Conservation (phyloP, 345 rosid species). For the Linum usitatissimum region DNA sequence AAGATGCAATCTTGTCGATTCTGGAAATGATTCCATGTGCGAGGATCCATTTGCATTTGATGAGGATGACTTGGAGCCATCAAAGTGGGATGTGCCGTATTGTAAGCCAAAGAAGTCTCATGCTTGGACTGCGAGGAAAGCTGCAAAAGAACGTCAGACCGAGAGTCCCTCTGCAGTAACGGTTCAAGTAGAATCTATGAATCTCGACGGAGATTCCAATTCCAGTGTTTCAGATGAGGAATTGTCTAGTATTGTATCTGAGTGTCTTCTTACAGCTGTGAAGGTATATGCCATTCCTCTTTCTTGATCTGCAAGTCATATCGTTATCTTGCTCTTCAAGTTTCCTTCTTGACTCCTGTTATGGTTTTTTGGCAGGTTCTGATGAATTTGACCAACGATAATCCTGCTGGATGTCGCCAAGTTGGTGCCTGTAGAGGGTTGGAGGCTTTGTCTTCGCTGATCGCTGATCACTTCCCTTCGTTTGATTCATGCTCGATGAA, state of each 20-base stretch:
- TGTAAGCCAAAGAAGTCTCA: constrained; percentile 38
- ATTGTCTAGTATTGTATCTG: constrained; percentile 44
- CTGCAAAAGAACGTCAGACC: constrained; percentile 28
- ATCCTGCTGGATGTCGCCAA: constrained; percentile 73
- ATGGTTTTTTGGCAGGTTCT: constrained; percentile 44
- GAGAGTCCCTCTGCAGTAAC: constrained; percentile 23
- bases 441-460: constrained; percentile 65
- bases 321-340: not conserved
- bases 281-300: constrained; percentile 37
- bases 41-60: constrained; percentile 83
- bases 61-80: constrained; percentile 59
- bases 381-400: constrained; percentile 90
- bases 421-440: constrained; percentile 73
- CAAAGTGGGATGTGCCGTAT: constrained; percentile 60
- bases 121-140: constrained; percentile 24
- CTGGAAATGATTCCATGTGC: constrained; percentile 21
- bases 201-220: not conserved
- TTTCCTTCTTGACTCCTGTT: constrained; percentile 8
- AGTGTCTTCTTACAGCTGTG: constrained; percentile 83
- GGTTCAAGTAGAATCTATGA: constrained; percentile 40
- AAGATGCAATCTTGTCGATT: constrained; percentile 27
- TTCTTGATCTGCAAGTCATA: no score
- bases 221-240: constrained; percentile 38
- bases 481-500: constrained; percentile 38
- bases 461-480: constrained; percentile 67